phyloP scores from a whole-genome alignment of 306 rosid species.

The Alnus glutinosa region DNA sequence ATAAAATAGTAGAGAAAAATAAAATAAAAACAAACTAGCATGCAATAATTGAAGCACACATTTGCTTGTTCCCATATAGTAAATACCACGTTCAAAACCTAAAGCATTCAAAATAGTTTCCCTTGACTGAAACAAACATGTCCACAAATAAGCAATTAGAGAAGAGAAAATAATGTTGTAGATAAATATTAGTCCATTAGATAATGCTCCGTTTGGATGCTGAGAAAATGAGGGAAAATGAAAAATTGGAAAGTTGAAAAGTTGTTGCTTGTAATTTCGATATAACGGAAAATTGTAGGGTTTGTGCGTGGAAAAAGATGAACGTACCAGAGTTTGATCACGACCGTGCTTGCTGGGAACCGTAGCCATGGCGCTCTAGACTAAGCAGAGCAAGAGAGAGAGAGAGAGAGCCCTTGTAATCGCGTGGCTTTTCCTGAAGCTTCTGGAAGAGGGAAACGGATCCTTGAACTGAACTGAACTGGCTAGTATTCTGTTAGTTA shows the following conservation, averaged over 20 bases:
- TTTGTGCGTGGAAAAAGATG: neutral
- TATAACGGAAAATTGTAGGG: neutral
- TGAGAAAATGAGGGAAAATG: neutral
- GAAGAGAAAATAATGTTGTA: neutral
- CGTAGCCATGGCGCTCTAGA: constrained; percentile 38
- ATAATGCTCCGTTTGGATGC: neutral
- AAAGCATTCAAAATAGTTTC: neutral
- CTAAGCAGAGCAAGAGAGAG: constrained; percentile 3
- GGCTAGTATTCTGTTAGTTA: neutral
- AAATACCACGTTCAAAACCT: neutral
- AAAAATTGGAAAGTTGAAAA: neutral
- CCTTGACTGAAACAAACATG: neutral
- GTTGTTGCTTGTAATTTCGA: neutral
- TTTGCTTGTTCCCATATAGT: neutral
- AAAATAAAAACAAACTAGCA: neutral
- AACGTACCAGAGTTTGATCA: constrained; percentile 46
- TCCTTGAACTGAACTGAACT: neutral
- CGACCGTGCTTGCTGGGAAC: constrained; percentile 55
- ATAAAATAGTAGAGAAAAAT: too few relatives aligned
- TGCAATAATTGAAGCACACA: neutral
- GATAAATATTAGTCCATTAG: neutral
- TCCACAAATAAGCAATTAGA: neutral
- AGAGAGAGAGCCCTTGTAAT: neutral
- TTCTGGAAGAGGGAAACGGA: neutral
- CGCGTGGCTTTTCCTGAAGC: neutral